A percentile compares a stretch with the other conserved stretches of the same genome.
phyloP scores from a whole-genome alignment of 805 yeast species.

The Candida andamanensis region DNA sequence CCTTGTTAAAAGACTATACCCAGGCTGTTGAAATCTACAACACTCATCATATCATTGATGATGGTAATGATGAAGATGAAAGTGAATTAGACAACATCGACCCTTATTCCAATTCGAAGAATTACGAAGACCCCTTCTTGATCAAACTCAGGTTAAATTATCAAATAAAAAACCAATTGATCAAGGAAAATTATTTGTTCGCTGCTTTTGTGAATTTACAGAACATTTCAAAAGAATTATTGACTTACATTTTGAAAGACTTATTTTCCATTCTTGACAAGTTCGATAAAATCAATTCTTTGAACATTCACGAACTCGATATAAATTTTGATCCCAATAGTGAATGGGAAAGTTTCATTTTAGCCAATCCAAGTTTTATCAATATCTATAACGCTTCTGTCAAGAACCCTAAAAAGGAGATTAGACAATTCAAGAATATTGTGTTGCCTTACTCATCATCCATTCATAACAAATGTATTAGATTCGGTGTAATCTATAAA shows the following conservation, averaged over 20 bases:
- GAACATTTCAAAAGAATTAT: slow-evolving; percentile 35
- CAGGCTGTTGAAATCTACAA: slow-evolving; percentile 30
- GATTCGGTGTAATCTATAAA: slow-evolving; percentile 38
- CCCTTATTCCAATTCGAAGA: slow-evolving; percentile 6
- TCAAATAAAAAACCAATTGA: slow-evolving; percentile 36
- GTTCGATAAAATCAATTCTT: slow-evolving; percentile 24
- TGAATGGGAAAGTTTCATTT: slow-evolving; percentile 38
- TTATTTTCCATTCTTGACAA: slow-evolving; percentile 26
- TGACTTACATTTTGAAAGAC: slow-evolving; percentile 34
- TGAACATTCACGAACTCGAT: slow-evolving; percentile 20
- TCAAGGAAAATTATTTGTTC: slow-evolving; percentile 37
- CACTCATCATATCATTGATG: slow-evolving; percentile 19
- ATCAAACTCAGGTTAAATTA: slow-evolving; percentile 34
- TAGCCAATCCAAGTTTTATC: slow-evolving; percentile 51
- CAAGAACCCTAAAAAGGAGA: slow-evolving; percentile 38
- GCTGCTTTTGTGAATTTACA: slow-evolving; percentile 40
- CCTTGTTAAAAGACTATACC: slow-evolving; percentile 36
- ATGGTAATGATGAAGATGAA: slow-evolving; percentile 13
- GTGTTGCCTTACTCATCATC: slow-evolving; percentile 31
- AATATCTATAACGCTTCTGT: slow-evolving; percentile 35
- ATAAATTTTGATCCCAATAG: slow-evolving; percentile 18
- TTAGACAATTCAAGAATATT: slow-evolving; percentile 43
- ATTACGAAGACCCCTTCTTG: slow-evolving; percentile 38
- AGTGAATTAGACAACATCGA: slow-evolving; percentile 15
- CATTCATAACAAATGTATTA: slow-evolving; percentile 34